These are phyloP conservation scores for Dioscorea alata DNA, from an alignment of 106 monocot species.

Conservation along the genomic window DNA sequence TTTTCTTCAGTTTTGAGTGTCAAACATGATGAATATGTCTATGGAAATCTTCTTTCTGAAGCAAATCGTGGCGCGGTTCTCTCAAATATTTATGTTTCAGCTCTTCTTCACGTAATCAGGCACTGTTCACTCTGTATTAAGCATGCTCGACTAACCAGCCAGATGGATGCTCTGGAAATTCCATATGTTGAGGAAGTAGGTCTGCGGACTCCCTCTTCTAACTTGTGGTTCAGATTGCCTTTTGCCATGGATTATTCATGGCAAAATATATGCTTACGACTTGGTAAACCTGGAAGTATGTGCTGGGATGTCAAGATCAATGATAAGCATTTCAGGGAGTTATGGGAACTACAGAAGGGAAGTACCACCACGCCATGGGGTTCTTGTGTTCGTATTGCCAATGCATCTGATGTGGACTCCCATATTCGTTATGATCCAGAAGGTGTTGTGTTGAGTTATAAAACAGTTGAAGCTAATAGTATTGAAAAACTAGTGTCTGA, in stretches of 20 bases:
- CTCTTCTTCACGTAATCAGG: conserved; percentile 81
- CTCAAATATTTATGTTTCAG: conserved; percentile 54
- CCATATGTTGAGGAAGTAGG: conserved; percentile 96
- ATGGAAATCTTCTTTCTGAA: conserved; percentile 59
- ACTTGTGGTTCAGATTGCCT: conserved; percentile 82
- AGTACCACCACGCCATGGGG: conserved; percentile 69
- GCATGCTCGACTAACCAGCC: conserved; percentile 85
- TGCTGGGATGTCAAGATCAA: conserved; percentile 92
- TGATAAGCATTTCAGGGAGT: conserved; percentile 85
- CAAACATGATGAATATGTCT: conserved; percentile 30
- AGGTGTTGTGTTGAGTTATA: conserved; percentile 70
- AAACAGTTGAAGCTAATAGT: conserved; percentile 76
- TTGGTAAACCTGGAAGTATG: conserved; percentile 96
- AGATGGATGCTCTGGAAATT: conserved; percentile 95
- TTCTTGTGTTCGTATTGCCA: conserved; percentile 75
- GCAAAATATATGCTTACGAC: conserved; percentile 77
- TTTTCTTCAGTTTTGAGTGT: conserved; percentile 16
- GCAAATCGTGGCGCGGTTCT: conserved; percentile 47
- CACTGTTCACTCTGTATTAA: conserved; percentile 95
- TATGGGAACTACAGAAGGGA: conserved; percentile 82
- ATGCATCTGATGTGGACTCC: conserved; percentile 89
- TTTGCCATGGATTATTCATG: conserved; percentile 77
- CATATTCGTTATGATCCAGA: conserved; percentile 87
- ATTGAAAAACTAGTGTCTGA: conserved; percentile 81
- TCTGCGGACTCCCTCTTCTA: conserved; percentile 56